Evolutionary conservation across 768 basidiomycete genomes (phyloP).

Genomic region (Butyriboletus loyo): DNA sequence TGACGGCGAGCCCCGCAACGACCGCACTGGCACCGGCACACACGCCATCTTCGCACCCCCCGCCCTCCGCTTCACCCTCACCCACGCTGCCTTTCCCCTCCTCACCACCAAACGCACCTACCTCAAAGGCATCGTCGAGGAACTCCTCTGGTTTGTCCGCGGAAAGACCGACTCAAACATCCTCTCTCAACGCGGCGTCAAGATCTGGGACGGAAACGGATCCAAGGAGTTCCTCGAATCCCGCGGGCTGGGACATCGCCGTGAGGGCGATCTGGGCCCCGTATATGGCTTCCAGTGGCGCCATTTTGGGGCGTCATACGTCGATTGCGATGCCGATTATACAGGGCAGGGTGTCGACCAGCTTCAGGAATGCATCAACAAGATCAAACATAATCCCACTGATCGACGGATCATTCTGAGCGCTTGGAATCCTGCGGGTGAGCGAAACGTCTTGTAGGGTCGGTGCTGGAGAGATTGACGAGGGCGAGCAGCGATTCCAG

Average conservation of each 20-base stretch:
- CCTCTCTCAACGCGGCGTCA: constrained; percentile 78
- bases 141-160: constrained; percentile 90
- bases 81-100: constrained; percentile 72
- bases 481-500: constrained; percentile 66
- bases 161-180: constrained; percentile 80
- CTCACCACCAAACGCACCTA: constrained; percentile 96
- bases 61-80: constrained; percentile 84
- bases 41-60: constrained; percentile 90
- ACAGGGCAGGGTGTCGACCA: constrained; percentile 89
- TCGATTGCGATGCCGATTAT: constrained; percentile 73
- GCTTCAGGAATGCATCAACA: constrained; percentile 80
- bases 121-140: constrained; percentile 85
- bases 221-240: constrained; percentile 82
- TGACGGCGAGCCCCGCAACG: constrained; percentile 74
- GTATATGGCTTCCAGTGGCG: constrained; percentile 98
- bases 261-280: constrained; percentile 92
- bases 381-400: constrained; percentile 91
- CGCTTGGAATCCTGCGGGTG: constrained; percentile 98
- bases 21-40: constrained; percentile 95
- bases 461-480: background rate
- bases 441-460: constrained; percentile 9
- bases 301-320: constrained; percentile 86
- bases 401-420: constrained; percentile 92
- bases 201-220: constrained; percentile 98
- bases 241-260: constrained; percentile 76